Percentiles rank a stretch among this genome's conserved stretches.
Evolutionary conservation across 148 eudicot species (phyloP).

Genomic region (Selenicereus undatus): DNA sequence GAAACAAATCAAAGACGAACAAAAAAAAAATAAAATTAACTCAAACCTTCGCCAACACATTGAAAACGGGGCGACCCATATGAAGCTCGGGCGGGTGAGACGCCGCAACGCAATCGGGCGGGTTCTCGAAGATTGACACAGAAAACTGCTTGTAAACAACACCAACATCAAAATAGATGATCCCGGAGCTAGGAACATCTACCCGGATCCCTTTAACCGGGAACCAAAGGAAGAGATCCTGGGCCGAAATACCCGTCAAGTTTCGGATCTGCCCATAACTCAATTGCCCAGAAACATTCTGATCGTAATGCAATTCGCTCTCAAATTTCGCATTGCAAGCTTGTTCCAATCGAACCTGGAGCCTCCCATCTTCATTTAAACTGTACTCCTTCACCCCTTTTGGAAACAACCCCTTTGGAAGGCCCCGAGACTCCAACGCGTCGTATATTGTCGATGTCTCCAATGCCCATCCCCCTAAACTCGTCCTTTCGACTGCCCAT

Average conservation of each 20-base stretch:
- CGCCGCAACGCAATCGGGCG: slow-evolving; percentile 62
- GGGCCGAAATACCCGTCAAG: slow-evolving; percentile 64
- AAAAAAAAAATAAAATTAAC: neutral
- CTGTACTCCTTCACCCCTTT: slow-evolving; percentile 54
- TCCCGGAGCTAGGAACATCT: slow-evolving; percentile 72
- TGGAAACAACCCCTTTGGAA: slow-evolving; percentile 78
- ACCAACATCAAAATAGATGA: slow-evolving; percentile 93
- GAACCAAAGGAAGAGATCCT: slow-evolving; percentile 84
- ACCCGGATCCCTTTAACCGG: slow-evolving; percentile 73
- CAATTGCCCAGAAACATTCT: slow-evolving; percentile 53
- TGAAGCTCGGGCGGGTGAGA: slow-evolving; percentile 12
- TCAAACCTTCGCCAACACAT: slow-evolving; percentile 32
- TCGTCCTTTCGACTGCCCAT: neutral
- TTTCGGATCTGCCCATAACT: slow-evolving; percentile 50
- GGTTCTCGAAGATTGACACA: slow-evolving; percentile 67
- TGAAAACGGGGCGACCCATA: neutral
- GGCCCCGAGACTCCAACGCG: slow-evolving; percentile 41
- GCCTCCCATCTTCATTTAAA: slow-evolving; percentile 40
- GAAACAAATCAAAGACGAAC: neutral
- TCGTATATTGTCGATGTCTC: slow-evolving; percentile 49
- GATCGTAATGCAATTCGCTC: slow-evolving; percentile 63
- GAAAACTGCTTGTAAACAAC: slow-evolving; percentile 85
- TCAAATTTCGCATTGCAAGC: slow-evolving; percentile 75
- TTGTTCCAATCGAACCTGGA: slow-evolving; percentile 52
- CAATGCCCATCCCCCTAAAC: neutral